Evolutionary conservation across 352 stramenopile species (phyloP).

Genomic region (Phytophthora capsici): DNA sequence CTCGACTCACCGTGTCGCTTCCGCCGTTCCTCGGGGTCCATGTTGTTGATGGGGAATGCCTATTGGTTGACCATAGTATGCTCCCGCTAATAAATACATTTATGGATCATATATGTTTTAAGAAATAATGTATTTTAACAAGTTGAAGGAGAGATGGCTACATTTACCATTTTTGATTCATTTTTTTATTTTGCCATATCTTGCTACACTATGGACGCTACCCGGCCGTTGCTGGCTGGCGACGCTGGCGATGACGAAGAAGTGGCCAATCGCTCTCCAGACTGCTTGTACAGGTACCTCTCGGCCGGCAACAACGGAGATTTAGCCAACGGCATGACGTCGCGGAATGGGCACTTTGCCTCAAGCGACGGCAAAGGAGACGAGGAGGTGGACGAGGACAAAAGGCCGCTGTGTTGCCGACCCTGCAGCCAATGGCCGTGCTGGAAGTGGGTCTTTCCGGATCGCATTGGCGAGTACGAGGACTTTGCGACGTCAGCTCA

Average conservation of each 20-base stretch:
- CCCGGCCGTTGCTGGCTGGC: slow-evolving; percentile 51
- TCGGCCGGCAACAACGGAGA: slow-evolving; percentile 16
- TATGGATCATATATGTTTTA: too few species aligned
- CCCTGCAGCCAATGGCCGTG: slow-evolving; percentile 55
- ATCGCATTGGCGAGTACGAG: slow-evolving; percentile 65
- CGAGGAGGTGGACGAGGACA: slow-evolving; percentile 28
- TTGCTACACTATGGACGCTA: slow-evolving; percentile 50
- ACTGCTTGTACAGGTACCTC: slow-evolving; percentile 35
- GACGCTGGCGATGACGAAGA: slow-evolving; percentile 40
- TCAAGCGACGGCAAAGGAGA: slow-evolving; percentile 27
- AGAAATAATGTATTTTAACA: too few species aligned
- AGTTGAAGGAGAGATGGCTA: slow-evolving; percentile 4
- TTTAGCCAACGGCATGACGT: slow-evolving; percentile 8
- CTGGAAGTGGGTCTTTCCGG: slow-evolving; percentile 70
- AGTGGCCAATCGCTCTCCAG: slow-evolving; percentile 13
- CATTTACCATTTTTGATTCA: not conserved
- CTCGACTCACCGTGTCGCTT: slow-evolving; percentile 29
- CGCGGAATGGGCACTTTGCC: slow-evolving; percentile 27
- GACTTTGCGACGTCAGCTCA: slow-evolving; percentile 68
- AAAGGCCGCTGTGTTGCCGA: slow-evolving; percentile 22
- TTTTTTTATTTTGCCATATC: slow-evolving; percentile 6
- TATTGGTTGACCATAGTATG: not conserved
- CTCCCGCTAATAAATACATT: too few species aligned
- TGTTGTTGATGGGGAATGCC: not conserved
- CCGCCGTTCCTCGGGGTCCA: slow-evolving; percentile 33